Base-by-base conservation (phyloP, 768 basidiomycete species). In the Boletus reticulatus region DNA sequence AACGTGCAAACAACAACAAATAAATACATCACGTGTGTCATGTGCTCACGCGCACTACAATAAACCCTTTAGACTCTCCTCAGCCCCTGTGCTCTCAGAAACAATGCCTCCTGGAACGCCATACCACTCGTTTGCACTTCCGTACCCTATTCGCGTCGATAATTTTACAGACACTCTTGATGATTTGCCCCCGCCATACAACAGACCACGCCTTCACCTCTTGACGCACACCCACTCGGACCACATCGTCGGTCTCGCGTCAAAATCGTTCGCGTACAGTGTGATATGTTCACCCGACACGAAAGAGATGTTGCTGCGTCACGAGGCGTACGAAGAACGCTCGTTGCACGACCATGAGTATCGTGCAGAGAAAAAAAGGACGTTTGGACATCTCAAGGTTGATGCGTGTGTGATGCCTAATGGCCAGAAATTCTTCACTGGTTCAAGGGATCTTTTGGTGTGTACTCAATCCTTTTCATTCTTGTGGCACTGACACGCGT, bases 171-270 rank as follows among this genome's bases (percentile, higher is more conserved):
- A 70, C 36, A 69, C 72, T 19, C 62, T 76, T 55, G 71, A 79
- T 6, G 56, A 70, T 29, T 45, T 72, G 5, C 68, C 71, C 20
- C 47, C 64, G 12, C 71, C 69, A 0, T 71, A 63, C 48, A 76
- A 72, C 47, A 59, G 66, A 57, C 72, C 75, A 2, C 67, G 75
- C 10, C 70, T 94, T 12, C 83, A 92, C 67, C 81, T 97, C n/a
- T 80, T 97, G 51, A 85, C 88, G 0, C 94, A 97, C 67, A 90
- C 93, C 0, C 95, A 96, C 72, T 80, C 93, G 0, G 94, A 96
- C 71, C 94, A 97, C 66, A 79, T 93, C 50, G 73, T 72, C 42
- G 94, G 95, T 5, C 78, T 97, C 27, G 79, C 84, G 19, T 81
- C 89, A 22, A 83, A 84, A 55, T 86, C 84, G 0, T 94, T 95